Base-by-base conservation (phyloP, 345 rosid species). In the Jatropha curcas region DNA sequence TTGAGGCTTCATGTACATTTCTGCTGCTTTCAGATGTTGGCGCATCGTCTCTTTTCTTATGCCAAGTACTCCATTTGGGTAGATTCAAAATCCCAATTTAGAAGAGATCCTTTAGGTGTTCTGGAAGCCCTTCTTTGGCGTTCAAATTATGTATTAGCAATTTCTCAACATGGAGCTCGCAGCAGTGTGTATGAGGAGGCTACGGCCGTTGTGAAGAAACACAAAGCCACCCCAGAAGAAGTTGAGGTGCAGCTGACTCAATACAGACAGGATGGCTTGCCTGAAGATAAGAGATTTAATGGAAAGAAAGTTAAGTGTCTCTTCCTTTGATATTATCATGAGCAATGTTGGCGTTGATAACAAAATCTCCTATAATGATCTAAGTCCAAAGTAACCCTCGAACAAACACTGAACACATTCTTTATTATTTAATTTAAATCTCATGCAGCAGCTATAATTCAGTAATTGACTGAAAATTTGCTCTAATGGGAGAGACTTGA, bases 111-210 rank as follows among this genome's bases (percentile, higher is more conserved):
- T 73, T 73, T 94, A 14, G 97, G 97, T 56, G 97, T 92, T 46
- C 51, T 92, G 65, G 97, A 94, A 71, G 93, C 97, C 35, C 95
- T 94, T 70, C 94, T 94, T 61, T 92, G 96, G 97, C 91, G 93
- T 67, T 80, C 92, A 72, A 90, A 89, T 83, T 94, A 93, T 24
- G 88, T 85, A 28, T 83, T 94, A 72, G 98, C 95, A 62, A 94
- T 94, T 61, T 94, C 97, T 58, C 93, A 90, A 79, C 97, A 94
- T 71, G 98, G 98, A 81, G 98, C 95, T 82, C 97, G 98, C 45
- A 86, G 97, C 65, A 94, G 86, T 35, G 91, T 94, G 74, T 94
- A 94, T 76, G 97, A 94, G 57, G 98, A 92, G 82, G 98, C 97
- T 12, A 87, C 86, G 62, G 98, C 97, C 67, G 97, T 92, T 35